These are phyloP conservation scores for Neohortaea acidophila DNA, from an alignment of 495 filamentous ascomycete species.

Conservation along the genomic window DNA sequence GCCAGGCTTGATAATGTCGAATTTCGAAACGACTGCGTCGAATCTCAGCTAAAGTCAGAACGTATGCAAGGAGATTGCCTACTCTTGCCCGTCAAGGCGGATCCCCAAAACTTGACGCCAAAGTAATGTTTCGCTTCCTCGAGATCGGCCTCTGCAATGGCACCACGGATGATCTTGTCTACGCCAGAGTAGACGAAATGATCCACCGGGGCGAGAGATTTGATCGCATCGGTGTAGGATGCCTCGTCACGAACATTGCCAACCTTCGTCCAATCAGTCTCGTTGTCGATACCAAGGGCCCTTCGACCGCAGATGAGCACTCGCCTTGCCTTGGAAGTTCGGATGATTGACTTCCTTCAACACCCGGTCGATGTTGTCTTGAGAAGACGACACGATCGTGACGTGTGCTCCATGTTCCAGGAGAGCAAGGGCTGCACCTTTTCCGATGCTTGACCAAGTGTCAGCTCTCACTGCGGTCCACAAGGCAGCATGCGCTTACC, in stretches of 20 bases:
- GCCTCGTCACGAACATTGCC: conserved; percentile 29
- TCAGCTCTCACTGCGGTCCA: no score
- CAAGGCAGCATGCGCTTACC: no score
- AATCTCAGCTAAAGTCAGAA: not conserved
- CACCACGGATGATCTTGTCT: conserved; percentile 32
- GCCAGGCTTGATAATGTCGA: conserved; percentile 28
- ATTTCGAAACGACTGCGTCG: conserved; percentile 21
- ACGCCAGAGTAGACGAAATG: conserved; percentile 33
- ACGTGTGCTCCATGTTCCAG: conserved; percentile 12
- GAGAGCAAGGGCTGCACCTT: conserved; percentile 1
- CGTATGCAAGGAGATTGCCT: not conserved
- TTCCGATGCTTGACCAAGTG: not conserved
- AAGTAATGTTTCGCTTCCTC: conserved; percentile 28
- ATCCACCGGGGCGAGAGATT: conserved; percentile 27
- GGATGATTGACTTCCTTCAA: conserved; percentile 18
- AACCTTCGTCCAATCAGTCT: no score
- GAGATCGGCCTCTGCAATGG: conserved; percentile 25
- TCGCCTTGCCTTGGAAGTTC: conserved; percentile 18
- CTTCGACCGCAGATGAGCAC: no score
- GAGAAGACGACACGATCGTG: conserved; percentile 12
- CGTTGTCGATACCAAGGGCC: no score
- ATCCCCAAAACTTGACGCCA: conserved; percentile 35
- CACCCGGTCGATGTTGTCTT: conserved; percentile 20
- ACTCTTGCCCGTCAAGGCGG: conserved; percentile 25
- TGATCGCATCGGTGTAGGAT: conserved; percentile 22